phyloP scores from a whole-genome alignment of 768 basidiomycete species.

The Rhodosporidiobolus odoratus region DNA sequence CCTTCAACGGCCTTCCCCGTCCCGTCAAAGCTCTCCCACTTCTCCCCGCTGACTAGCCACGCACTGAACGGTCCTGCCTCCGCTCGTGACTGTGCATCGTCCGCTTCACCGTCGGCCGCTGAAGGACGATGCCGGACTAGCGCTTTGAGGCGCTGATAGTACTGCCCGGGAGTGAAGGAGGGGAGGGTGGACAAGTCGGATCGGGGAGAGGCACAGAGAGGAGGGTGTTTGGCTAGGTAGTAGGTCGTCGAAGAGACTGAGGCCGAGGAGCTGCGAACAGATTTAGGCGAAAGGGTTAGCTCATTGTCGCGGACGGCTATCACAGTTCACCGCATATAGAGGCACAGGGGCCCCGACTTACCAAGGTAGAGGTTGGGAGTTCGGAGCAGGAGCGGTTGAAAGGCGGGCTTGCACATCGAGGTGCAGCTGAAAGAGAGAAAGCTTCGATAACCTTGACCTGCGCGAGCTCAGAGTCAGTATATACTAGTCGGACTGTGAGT shows the following conservation, averaged over 20 bases:
- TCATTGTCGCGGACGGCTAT: no score
- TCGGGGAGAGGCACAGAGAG: no score
- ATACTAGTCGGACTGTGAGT: neutral
- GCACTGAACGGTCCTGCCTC: constrained; percentile 25
- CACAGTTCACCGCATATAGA: no score
- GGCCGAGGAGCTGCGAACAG: neutral
- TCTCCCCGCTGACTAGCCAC: constrained; percentile 30
- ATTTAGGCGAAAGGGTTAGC: no score
- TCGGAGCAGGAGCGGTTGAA: neutral
- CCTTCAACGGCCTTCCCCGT: neutral
- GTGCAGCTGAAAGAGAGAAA: constrained; percentile 15
- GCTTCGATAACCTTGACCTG: constrained; percentile 28
- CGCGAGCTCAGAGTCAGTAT: neutral
- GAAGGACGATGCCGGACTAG: constrained; percentile 4
- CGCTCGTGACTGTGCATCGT: neutral
- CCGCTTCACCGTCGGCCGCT: neutral
- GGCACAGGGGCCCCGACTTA: no score
- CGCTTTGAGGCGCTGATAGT: constrained; percentile 26
- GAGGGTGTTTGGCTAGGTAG: neutral
- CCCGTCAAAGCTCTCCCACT: constrained; percentile 23
- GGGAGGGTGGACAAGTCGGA: neutral
- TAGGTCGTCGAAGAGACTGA: neutral
- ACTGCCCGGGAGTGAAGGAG: neutral
- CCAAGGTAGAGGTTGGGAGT: no score
- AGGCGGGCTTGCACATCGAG: neutral